Conservation (phyloP, 2,329 filamentous ascomycete species). For the Penicillium sp. region DNA sequence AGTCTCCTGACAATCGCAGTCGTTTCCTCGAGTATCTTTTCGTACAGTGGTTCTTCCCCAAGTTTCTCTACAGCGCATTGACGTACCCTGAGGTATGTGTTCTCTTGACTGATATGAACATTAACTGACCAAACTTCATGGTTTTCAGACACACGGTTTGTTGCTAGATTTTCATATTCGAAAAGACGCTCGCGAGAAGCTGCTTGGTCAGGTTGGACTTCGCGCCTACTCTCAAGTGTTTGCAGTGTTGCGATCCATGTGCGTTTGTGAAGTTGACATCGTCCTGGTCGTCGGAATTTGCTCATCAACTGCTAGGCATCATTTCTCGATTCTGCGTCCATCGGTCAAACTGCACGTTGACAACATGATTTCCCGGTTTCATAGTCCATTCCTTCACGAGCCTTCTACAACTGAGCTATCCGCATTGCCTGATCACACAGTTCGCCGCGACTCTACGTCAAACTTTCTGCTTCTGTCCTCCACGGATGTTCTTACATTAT, state of each 20-base stretch:
- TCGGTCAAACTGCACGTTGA: conserved; percentile 39
- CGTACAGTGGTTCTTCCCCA: conserved; percentile 88
- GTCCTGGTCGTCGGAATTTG: conserved; percentile 32
- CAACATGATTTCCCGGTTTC: conserved; percentile 40
- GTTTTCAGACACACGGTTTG: conserved; percentile 56
- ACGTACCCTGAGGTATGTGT: conserved; percentile 77
- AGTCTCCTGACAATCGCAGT: conserved; percentile 68
- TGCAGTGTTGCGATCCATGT: conserved; percentile 72
- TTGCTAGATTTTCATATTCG: conserved; percentile 91
- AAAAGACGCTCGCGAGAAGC: conserved; percentile 80
- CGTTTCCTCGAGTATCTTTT: conserved; percentile 81
- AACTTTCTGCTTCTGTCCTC: conserved; percentile 79
- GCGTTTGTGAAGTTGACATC: conserved; percentile 39
- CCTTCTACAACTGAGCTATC: conserved; percentile 1
- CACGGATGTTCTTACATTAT: conserved; percentile 74
- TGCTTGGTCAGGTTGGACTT: conserved; percentile 72
- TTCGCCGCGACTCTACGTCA: conserved; percentile 25
- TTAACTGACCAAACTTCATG: conserved; percentile 17
- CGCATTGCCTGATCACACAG: conserved; percentile 54
- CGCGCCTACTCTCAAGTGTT: conserved; percentile 77
- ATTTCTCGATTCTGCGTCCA: conserved; percentile 38
- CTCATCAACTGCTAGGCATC: conserved; percentile 30
- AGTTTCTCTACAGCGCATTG: conserved; percentile 79
- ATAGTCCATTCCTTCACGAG: conserved; percentile 9
- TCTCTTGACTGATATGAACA: background rate